Conservation (phyloP, 2,329 filamentous ascomycete species). For the Paecilomyces sp. region DNA sequence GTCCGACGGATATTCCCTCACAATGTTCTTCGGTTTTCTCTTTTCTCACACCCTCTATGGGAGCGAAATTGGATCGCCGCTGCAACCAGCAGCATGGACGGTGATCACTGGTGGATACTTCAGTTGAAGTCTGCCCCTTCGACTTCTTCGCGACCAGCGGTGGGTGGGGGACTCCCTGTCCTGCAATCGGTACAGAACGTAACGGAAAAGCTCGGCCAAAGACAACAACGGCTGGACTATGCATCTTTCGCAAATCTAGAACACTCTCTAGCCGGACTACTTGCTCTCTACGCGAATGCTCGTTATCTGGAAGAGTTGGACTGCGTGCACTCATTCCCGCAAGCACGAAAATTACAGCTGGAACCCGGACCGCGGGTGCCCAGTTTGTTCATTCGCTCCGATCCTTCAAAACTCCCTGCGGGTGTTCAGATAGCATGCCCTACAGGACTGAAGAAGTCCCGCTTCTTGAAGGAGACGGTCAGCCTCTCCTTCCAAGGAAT, state of each 20-base stretch:
- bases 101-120: slow-evolving; percentile 74
- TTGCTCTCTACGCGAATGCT: slow-evolving; percentile 32
- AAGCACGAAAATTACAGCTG: slow-evolving; percentile 22
- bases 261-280: slow-evolving; percentile 27
- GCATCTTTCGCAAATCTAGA: slow-evolving; percentile 25
- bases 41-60: slow-evolving; percentile 70
- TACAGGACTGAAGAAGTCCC: slow-evolving; percentile 15
- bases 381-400: slow-evolving; percentile 27
- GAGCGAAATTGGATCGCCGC: slow-evolving; percentile 63
- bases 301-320: slow-evolving; percentile 24
- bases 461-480: slow-evolving; percentile 27
- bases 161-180: slow-evolving; percentile 6
- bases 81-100: slow-evolving; percentile 61
- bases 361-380: slow-evolving; percentile 24
- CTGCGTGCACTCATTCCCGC: slow-evolving; percentile 19
- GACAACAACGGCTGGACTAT: slow-evolving; percentile 14
- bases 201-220: slow-evolving; percentile 18
- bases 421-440: slow-evolving; percentile 22
- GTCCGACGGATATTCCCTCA: slow-evolving; percentile 57
- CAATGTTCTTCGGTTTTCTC: slow-evolving; percentile 57
- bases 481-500: slow-evolving; percentile 32
- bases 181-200: slow-evolving; percentile 22
- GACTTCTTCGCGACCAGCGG: slow-evolving; percentile 5
- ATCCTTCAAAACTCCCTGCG: slow-evolving; percentile 20
- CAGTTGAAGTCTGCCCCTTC: slow-evolving; percentile 18